Base-by-base conservation (phyloP, 352 stramenopile species). In the Aphanomyces invadans region DNA sequence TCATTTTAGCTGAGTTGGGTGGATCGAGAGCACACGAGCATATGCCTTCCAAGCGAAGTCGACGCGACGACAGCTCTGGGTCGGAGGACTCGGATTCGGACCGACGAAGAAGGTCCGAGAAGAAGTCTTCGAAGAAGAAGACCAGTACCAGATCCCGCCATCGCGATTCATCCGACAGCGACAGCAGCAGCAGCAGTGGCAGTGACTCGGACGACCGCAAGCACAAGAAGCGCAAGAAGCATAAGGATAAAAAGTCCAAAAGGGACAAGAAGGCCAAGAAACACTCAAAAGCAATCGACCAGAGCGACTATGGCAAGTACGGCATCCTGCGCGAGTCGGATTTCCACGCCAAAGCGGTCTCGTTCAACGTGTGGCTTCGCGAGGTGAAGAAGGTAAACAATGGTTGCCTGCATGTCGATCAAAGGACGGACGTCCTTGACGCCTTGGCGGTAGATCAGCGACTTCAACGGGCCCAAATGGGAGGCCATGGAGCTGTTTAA, bases 301-400 rank as follows among this genome's bases (percentile, higher is more conserved):
- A 96, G 72, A 87, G 95, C 59, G 76, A 88, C 54, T 99, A 98
- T 77, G 96, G 96, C 66, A 97, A 97, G 74, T 97, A 96, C 69
- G 96, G 96, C n/a, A 97, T 99, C 39, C 74, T 98, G 31, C 85
- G 88, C 63, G 78, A 97, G 64, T 88, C 80, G 1, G 92, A 98
- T 72, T 97, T 93, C 72, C 90, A 95, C 74, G 70, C 51, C 61
- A 96, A 96, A 73, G 86, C 79, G 62, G 80, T 92, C 51, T 96
- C 86, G 25, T 98, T 98, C 76, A 90, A 98, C 72, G 86, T 86
- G n/a, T 98, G 95, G 89, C 79, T 98, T 53, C 80, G 81, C 2
- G 88, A 98, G 62, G 76, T 98, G 36, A 98, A 98, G 75, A 88
- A 94, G 59, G 80, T 97, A 25, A 23, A 63, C 36, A 33, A 23